Percentiles rank a stretch among this genome's conserved stretches.
Evolutionary conservation across 2,329 filamentous ascomycete genomes (phyloP).

Genomic region (Cytospora paraplurivora): DNA sequence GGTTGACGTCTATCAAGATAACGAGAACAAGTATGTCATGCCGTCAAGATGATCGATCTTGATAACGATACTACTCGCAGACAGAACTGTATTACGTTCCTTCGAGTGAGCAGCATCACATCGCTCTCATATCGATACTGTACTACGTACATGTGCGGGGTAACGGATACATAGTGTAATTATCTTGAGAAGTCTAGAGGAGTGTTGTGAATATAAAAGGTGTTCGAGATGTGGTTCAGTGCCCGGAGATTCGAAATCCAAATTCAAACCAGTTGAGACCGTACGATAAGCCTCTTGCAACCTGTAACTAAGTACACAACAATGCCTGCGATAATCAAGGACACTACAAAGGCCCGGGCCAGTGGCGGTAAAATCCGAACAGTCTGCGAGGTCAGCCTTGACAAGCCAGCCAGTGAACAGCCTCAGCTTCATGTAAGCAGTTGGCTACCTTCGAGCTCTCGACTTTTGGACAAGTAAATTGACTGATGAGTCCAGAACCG

Average conservation of each 20-base stretch:
- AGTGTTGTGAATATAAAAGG: not conserved
- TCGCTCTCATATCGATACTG: not conserved
- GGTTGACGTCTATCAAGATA: slow-evolving; percentile 21
- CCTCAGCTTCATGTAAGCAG: slow-evolving; percentile 66
- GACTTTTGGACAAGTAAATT: not conserved
- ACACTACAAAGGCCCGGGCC: no score
- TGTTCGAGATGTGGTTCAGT: not conserved
- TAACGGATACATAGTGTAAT: slow-evolving; percentile 22
- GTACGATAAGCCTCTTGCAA: not conserved
- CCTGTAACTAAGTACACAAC: not conserved
- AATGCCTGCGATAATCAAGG: slow-evolving; percentile 18
- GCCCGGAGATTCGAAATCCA: not conserved
- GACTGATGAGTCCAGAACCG: slow-evolving; percentile 63
- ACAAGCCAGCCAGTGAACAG: slow-evolving; percentile 72
- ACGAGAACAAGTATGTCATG: slow-evolving; percentile 7
- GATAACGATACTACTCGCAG: slow-evolving; percentile 17
- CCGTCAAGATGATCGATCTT: slow-evolving; percentile 11
- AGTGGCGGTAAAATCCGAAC: slow-evolving; percentile 56
- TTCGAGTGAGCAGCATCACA: slow-evolving; percentile 8
- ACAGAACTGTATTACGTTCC: slow-evolving; percentile 23
- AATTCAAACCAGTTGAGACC: not conserved
- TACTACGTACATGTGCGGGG: slow-evolving; percentile 25
- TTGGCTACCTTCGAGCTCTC: not conserved
- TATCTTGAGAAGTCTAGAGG: slow-evolving; percentile 7
- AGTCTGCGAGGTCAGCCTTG: slow-evolving; percentile 69